Conservation (phyloP, 2,329 filamentous ascomycete species). For the Madurella fahalii region DNA sequence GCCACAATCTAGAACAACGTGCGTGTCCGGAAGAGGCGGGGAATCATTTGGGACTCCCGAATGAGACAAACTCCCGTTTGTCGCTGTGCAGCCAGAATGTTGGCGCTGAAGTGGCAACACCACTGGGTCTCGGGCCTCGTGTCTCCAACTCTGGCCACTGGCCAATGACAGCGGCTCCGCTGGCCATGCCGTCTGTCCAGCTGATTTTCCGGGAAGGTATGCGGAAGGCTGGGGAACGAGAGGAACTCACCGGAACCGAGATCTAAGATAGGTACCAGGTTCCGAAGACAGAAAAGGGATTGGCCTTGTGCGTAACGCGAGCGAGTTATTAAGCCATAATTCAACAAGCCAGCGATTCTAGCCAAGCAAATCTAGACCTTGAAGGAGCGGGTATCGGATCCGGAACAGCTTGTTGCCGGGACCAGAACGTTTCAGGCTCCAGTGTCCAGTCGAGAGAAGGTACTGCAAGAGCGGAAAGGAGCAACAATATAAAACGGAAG, state of each 20-base stretch:
- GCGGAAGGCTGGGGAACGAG: background rate
- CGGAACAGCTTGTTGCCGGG: too few relatives aligned
- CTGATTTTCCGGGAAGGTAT: background rate
- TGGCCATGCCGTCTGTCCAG: conserved; percentile 17
- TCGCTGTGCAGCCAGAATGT: background rate
- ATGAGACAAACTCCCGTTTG: background rate
- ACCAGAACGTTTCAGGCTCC: too few relatives aligned
- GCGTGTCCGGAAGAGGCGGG: background rate
- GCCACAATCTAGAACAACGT: background rate
- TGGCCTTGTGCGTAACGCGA: too few relatives aligned
- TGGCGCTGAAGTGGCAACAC: background rate
- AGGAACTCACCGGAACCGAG: background rate
- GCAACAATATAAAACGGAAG: too few relatives aligned
- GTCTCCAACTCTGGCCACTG: background rate
- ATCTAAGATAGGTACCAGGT: too few relatives aligned
- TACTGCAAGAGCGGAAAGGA: too few relatives aligned
- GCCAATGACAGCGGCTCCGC: conserved; percentile 3
- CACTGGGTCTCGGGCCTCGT: conserved; percentile 4
- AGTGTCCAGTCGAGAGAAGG: too few relatives aligned
- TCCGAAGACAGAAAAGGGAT: too few relatives aligned
- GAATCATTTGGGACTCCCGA: background rate
- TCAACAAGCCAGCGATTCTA: too few relatives aligned
- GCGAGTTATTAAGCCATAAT: too few relatives aligned
- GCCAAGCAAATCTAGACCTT: too few relatives aligned
- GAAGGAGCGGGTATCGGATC: too few relatives aligned